Base-by-base conservation (phyloP, 2,329 filamentous ascomycete species). In the Metarhizium humberi region DNA sequence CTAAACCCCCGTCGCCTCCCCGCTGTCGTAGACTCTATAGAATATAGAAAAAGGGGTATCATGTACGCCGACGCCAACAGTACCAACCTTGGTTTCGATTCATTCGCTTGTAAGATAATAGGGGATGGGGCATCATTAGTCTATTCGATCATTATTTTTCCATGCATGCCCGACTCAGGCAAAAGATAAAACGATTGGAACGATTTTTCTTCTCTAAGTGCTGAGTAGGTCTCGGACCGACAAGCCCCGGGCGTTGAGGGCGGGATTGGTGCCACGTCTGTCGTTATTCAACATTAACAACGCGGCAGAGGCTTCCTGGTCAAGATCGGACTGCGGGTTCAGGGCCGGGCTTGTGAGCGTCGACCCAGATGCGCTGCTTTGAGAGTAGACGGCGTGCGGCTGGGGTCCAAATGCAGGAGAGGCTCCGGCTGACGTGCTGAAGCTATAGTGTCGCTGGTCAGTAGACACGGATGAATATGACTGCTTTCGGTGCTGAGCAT, bases 251-350 rank as follows among this genome's bases (percentile, higher is more conserved):
- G 70, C 73, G 30, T 67, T 64, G 2, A 63, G 55, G 6, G 51
- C 48, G 11, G 50, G 40, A 32, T 51, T 54, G 10, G 71, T 74
- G 42, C 76, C 78, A 40, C 89, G 78, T 45, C 89, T 81, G 67
- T 94, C 90, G 54, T 78, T 84, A 61, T 92, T 95, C 57, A 96
- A 75, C 91, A 96, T 95, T 67, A 96, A 71, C 62, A 96, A 69
- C 3, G 91, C 92, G 13, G 90, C 86, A 7, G 90, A 94, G 1
- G 90, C 92, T 68, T 94, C 90, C 58, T 91, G 86, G 59, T 88
- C 84, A 4, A 81, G 64, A 51, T 85, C 81, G 40, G 74, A 73
- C 63, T 81, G 78, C 0, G 82, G 80, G 20, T 71, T 65, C 48
- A 85, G 67, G 7, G 77, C 77, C 1, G 82, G 82, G 58, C 81